A percentile compares a stretch with the other conserved stretches of the same genome.
These are phyloP conservation scores for Symbiodinium pilosum DNA, from an alignment of 73 alveolate genomes.

Conservation along the genomic window DNA sequence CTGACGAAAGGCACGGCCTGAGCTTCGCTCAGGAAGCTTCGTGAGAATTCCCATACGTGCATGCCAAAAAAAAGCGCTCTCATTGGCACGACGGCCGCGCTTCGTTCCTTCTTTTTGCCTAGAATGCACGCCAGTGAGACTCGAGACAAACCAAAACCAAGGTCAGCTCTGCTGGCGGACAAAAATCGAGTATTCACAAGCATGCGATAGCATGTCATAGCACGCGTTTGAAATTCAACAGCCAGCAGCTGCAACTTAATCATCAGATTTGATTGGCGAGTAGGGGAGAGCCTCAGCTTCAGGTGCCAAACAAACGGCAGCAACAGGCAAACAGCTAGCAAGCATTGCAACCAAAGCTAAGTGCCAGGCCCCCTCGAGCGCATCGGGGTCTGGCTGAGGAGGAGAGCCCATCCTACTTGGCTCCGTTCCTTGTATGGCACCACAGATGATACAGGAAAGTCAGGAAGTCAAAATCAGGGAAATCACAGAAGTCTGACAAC, in stretches of 20 bases:
- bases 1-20: not conserved
- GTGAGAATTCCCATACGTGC: too few relatives aligned
- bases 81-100: not conserved
- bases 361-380: slow-evolving; percentile 48
- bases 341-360: too few relatives aligned
- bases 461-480: too few relatives aligned
- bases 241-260: not conserved
- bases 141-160: not conserved
- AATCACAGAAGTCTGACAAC: too few relatives aligned
- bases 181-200: not conserved
- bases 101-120: not conserved
- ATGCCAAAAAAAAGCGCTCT: too few relatives aligned
- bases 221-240: not conserved
- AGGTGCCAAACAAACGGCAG: too few relatives aligned
- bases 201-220: not conserved
- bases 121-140: not conserved
- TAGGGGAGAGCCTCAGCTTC: too few relatives aligned
- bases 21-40: not conserved
- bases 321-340: too few relatives aligned
- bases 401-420: slow-evolving; percentile 24
- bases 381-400: slow-evolving; percentile 32
- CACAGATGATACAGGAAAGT: too few relatives aligned
- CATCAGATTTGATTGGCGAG: slow-evolving; percentile 60
- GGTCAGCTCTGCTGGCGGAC: slow-evolving; percentile 6
- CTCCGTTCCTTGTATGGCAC: not conserved